phyloP scores from a whole-genome alignment of 495 filamentous ascomycete genomes.

The Lasiosphaeria ovina region DNA sequence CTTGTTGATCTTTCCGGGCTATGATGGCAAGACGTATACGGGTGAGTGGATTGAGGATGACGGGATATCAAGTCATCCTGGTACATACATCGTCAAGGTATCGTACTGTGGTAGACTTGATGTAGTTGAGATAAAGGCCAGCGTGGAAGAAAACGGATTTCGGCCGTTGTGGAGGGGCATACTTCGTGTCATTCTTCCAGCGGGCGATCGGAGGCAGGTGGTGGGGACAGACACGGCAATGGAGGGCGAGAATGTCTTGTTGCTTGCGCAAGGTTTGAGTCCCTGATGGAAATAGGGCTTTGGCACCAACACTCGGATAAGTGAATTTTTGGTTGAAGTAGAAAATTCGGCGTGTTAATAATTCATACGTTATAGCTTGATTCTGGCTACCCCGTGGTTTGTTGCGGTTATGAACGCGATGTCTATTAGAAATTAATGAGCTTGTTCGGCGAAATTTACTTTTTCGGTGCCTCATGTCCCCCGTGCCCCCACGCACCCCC shows the following conservation, averaged over 20 bases:
- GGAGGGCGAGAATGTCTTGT: neutral
- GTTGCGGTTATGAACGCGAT: too few relatives aligned
- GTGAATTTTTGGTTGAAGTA: too few relatives aligned
- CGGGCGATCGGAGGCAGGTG: conserved; percentile 2
- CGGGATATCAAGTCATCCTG: conserved; percentile 5
- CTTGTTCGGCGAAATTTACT: too few relatives aligned
- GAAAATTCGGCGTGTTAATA: too few relatives aligned
- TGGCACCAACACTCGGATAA: too few relatives aligned
- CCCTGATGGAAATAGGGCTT: too few relatives aligned
- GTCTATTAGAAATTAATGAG: too few relatives aligned
- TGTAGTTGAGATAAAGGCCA: neutral
- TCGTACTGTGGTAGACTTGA: neutral
- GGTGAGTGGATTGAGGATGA: conserved; percentile 18
- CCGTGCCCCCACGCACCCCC: too few relatives aligned
- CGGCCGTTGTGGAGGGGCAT: neutral
- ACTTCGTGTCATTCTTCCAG: conserved; percentile 6
- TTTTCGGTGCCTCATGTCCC: too few relatives aligned
- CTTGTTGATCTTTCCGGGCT: conserved; percentile 6
- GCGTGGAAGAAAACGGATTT: neutral
- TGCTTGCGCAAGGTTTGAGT: neutral
- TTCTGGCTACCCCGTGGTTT: too few relatives aligned
- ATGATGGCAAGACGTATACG: neutral
- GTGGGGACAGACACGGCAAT: neutral
- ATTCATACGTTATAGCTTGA: too few relatives aligned
- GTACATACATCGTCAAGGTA: neutral